Evolutionary conservation across 768 basidiomycete genomes (phyloP), one percentile per base, ranked within the genome.

Genomic region (Kwoniella mangroviensis): DNA sequence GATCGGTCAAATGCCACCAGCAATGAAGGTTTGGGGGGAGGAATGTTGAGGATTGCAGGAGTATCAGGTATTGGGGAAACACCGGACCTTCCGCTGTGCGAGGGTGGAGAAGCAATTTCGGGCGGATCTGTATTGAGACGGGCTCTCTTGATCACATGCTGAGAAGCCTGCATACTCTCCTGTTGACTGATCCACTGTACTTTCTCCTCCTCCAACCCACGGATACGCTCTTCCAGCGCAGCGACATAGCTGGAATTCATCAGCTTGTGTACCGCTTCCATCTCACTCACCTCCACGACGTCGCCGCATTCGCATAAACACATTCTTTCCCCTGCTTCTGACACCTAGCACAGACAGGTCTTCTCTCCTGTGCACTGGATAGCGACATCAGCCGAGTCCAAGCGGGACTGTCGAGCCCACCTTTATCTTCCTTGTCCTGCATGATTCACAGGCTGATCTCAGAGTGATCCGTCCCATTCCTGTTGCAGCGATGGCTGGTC

Each of bases 371-470:
- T 61, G 34, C 69, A 71, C 69, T 71, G 15, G 9, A 42, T 55
- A 21, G 26, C 10, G 24, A n/a, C 42, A 63, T 63, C 61, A 63
- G 42, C 43, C 11, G 24, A 3, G n/a, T 21, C 26, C 24, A 15
- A 4, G 24, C 3, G 40, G 22, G 45, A 19, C 15, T 9, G 40
- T 3, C 13, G 22, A 22, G 45, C 56, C 42, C 56, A 70, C 69
- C 62, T 70, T 70, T 42, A 64, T 59, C 57, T 70, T 70, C 45
- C 69, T 42, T 10, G 56, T 57, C 43, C 69, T 41, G 57, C 69
- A 70, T 19, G 63, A 63, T 17, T 65, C 62, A 42, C 69, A 70
- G 21, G 69, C 69, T 12, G 61, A 63, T 28, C 61, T 45, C 43
- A 45, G 61, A 17, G 61, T 63, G n/a, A 63, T 63, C 61, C 61